Conservation (phyloP, 2,329 filamentous ascomycete genomes). For the Colletotrichum spinosum region DNA sequence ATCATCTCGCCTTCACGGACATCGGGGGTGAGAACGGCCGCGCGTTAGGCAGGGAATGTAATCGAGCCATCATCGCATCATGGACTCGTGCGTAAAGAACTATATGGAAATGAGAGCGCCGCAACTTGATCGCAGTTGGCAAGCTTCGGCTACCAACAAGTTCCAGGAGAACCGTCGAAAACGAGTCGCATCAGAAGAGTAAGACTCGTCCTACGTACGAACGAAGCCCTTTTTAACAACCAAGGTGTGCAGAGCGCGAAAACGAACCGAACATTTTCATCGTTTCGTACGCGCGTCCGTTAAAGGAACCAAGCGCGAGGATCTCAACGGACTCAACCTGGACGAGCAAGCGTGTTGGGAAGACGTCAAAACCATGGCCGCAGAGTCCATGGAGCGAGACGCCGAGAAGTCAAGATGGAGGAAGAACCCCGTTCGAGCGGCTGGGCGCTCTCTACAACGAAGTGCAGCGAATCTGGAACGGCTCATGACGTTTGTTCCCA, state of each 20-base stretch:
- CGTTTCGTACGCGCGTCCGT: not conserved
- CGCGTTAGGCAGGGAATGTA: too few relatives aligned
- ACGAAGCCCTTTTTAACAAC: not conserved
- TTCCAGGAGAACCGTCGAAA: conserved; percentile 3
- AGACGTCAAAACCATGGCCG: conserved; percentile 10
- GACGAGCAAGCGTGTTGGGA: conserved; percentile 14
- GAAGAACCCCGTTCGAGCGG: conserved; percentile 10
- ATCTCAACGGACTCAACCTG: conserved; percentile 5
- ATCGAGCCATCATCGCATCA: not conserved
- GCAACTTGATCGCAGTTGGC: conserved; percentile 11
- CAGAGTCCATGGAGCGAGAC: conserved; percentile 14
- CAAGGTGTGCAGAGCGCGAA: not conserved
- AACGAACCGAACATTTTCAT: conserved; percentile 10
- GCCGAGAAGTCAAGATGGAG: conserved; percentile 8
- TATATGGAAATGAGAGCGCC: conserved; percentile 4
- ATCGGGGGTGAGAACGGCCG: not conserved
- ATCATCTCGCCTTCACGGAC: too few relatives aligned
- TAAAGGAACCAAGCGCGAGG: conserved; percentile 1
- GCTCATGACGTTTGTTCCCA: conserved; percentile 9
- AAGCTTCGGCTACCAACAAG: conserved; percentile 3
- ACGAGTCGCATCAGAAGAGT: not conserved
- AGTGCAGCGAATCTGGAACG: conserved; percentile 15
- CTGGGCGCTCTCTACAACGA: conserved; percentile 18
- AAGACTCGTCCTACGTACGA: not conserved
- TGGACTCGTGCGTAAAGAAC: not conserved